Base-by-base conservation (phyloP, 495 filamentous ascomycete species). In the Xylaria cubensis region DNA sequence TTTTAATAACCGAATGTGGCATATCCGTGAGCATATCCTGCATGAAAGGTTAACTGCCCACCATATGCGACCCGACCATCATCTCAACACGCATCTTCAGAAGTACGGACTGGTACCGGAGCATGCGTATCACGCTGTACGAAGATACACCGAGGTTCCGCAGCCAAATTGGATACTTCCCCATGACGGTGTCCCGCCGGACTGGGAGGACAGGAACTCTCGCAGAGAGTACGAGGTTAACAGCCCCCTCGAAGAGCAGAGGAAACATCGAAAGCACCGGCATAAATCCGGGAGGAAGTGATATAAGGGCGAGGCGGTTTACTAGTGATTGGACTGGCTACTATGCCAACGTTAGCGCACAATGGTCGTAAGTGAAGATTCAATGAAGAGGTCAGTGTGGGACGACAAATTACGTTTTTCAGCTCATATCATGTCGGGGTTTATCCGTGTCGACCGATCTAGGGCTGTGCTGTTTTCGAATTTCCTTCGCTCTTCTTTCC, bases 1-100 rank as follows among this genome's bases (percentile, higher is more conserved):
- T 39, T 85, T 85, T n/a, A 24, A 72, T 0, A 4, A 67, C 2
- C 81, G 86, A 44, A 84, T 88, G 85, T 9, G 67, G 9, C 87
- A 88, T 70, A 83, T 87, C 50, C 74, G 70, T 3, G 39, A 32
- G 0, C 86, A 88, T 64, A 79, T 85, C 64, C 26, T 69, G 7
- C 62, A 44, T 0, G 44, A 78, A 4, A 74, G 73, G 13, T 58
- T 36, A 34, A 70, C 65, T 17, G 62, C 26, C 26, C 8, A 72
- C 4, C 9, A 79, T 29, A 79, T 79, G 69, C 81, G 83, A 3
- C 84, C 84, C 0, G 87, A 88, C 62, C 83, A 82, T 61, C 66
- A 69, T 17, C 64, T 86, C 48, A 24, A 79, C 24, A 29, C 75
- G 1, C 83, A 86, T 75, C 58, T 85, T 67, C 34, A 56, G 21